phyloP scores from a whole-genome alignment of 139 green algal species.

The Ostreobium quekettii region DNA sequence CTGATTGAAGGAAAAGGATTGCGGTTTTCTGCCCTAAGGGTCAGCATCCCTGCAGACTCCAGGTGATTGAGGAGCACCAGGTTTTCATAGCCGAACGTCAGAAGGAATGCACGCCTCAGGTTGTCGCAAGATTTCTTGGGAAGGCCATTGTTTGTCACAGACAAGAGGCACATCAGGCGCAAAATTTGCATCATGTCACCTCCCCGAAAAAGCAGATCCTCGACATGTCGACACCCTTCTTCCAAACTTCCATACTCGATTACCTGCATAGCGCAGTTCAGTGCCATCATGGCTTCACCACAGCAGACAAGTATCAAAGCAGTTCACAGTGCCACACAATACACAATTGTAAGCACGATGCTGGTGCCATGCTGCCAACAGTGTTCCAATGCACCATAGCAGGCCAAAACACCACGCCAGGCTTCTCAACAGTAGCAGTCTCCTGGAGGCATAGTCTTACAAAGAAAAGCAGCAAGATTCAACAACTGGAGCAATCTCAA shows the following conservation, averaged over 20 bases:
- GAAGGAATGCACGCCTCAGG: slow-evolving; percentile 62
- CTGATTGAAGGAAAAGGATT: slow-evolving; percentile 9
- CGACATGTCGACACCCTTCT: slow-evolving; percentile 16
- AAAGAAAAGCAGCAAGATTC: too few species aligned
- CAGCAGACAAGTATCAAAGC: too few species aligned
- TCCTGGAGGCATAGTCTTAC: too few species aligned
- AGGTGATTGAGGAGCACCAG: slow-evolving; percentile 59
- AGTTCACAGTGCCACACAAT: too few species aligned
- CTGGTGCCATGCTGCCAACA: too few species aligned
- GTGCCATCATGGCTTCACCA: too few species aligned
- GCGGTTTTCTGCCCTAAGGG: slow-evolving; percentile 4
- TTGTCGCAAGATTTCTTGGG: slow-evolving; percentile 61
- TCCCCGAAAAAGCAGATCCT: slow-evolving; percentile 62
- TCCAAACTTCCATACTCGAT: slow-evolving; percentile 15
- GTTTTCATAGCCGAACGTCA: slow-evolving; percentile 82
- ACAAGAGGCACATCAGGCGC: slow-evolving; percentile 71
- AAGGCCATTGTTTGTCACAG: slow-evolving; percentile 50
- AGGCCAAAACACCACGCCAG: too few species aligned
- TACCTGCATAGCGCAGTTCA: too few species aligned
- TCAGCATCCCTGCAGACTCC: slow-evolving; percentile 46
- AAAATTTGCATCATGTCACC: slow-evolving; percentile 58
- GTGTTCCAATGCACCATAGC: too few species aligned
- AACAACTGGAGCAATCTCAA: too few species aligned
- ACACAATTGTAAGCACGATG: too few species aligned
- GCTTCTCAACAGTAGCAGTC: too few species aligned